These are phyloP conservation scores for Melocanna baccifera DNA, from an alignment of 176 grass and related monocot species.

Conservation along the genomic window DNA sequence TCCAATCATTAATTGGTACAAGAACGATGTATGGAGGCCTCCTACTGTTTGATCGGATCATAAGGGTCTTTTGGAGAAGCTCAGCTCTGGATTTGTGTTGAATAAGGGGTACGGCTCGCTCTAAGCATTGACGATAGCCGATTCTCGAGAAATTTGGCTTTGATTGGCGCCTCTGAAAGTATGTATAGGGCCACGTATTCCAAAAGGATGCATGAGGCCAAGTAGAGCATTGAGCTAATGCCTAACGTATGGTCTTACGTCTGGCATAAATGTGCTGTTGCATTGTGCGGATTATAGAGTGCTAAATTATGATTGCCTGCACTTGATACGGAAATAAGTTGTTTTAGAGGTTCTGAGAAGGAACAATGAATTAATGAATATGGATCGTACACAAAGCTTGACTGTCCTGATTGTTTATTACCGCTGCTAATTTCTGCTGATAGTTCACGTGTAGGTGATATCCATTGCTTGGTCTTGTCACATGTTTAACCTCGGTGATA, in stretches of 20 bases:
- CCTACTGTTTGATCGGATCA: slow-evolving; percentile 24
- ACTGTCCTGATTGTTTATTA: neutral
- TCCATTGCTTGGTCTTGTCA: neutral
- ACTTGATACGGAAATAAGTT: neutral
- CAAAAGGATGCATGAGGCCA: neutral
- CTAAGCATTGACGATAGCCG: neutral
- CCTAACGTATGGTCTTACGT: neutral
- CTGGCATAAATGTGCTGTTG: neutral
- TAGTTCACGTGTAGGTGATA: neutral
- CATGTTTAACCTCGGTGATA: neutral
- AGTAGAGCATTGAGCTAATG: neutral
- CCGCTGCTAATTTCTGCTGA: neutral
- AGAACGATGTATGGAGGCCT: neutral
- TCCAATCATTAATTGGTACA: neutral
- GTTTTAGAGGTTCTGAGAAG: neutral
- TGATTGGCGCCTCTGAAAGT: neutral
- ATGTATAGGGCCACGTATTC: neutral
- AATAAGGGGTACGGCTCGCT: neutral
- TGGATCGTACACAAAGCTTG: neutral
- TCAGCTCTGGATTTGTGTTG: neutral
- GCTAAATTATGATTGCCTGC: neutral
- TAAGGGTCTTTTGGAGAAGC: neutral
- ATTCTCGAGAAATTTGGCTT: neutral
- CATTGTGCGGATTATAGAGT: neutral
- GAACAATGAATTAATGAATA: slow-evolving; percentile 5